Evolutionary conservation across 345 rosid genomes (phyloP).

Genomic region (Eucalyptus tenuipes): DNA sequence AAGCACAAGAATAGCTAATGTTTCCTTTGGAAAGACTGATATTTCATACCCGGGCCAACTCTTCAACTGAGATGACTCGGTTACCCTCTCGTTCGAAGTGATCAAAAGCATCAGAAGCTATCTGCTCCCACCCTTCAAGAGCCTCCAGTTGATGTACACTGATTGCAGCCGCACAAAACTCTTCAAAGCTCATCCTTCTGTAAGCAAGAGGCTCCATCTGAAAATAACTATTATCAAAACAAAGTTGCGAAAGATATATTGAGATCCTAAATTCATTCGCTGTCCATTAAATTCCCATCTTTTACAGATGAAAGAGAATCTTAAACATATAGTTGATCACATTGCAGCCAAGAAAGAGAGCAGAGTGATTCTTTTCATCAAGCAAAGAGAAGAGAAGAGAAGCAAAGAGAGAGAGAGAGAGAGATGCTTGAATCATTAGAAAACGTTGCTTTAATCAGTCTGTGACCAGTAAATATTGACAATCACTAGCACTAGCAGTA

Average conservation of each 20-base stretch:
- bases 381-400: not conserved
- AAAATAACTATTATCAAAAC: not conserved
- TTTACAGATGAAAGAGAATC: not conserved
- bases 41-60: constrained; percentile 53
- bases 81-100: constrained; percentile 83
- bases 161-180: constrained; percentile 87
- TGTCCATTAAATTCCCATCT: not conserved
- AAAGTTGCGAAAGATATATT: not conserved
- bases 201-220: constrained; percentile 77
- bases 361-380: not conserved
- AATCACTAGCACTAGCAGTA: not conserved
- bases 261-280: not conserved
- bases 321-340: not conserved
- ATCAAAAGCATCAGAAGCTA: constrained; percentile 62
- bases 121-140: constrained; percentile 69
- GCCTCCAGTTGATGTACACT: constrained; percentile 82
- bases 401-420: not conserved
- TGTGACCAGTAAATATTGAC: not conserved
- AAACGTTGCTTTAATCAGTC: not conserved
- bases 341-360: not conserved
- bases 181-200: constrained; percentile 66
- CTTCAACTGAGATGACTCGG: constrained; percentile 59
- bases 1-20: not conserved
- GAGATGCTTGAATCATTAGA: not conserved
- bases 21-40: not conserved